A percentile compares a stretch with the other conserved stretches of the same genome.
phyloP scores from a whole-genome alignment of 805 yeast genomes.

The Cyberlindnera nakhonratchasimensis region DNA sequence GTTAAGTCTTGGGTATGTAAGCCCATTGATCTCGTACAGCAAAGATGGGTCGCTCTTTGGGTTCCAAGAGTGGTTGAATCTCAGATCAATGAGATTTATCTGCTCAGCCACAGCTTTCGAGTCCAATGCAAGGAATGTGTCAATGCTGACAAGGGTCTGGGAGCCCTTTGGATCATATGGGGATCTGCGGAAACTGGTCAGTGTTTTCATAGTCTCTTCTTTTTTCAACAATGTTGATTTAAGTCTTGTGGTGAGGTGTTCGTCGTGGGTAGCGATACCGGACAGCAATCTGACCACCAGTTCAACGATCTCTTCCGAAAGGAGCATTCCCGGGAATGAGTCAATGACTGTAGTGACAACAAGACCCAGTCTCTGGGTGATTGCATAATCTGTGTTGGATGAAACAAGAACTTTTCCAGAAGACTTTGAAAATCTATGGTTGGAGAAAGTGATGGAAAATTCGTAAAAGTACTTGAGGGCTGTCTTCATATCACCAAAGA shows the following conservation, averaged over 20 bases:
- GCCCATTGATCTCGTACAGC: constrained; percentile 44
- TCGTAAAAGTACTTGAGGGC: constrained; percentile 45
- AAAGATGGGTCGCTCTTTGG: constrained; percentile 77
- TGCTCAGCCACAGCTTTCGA: constrained; percentile 55
- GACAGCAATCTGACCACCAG: constrained; percentile 52
- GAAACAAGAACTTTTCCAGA: constrained; percentile 29
- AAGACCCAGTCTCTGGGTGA: constrained; percentile 49
- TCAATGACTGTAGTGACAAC: constrained; percentile 55
- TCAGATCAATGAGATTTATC: constrained; percentile 63
- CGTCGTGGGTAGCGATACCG: constrained; percentile 46
- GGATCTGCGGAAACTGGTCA: constrained; percentile 30
- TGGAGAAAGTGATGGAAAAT: constrained; percentile 28
- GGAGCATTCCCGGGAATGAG: constrained; percentile 63
- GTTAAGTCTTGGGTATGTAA: constrained; percentile 46
- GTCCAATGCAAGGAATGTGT: constrained; percentile 52
- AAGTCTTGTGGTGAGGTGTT: constrained; percentile 45
- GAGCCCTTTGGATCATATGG: constrained; percentile 25
- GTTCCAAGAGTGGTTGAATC: constrained; percentile 68
- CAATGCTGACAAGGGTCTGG: constrained; percentile 31
- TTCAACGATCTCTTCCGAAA: constrained; percentile 60
- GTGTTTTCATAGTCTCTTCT: constrained; percentile 42
- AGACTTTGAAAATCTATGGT: constrained; percentile 7
- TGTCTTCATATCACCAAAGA: constrained; percentile 45
- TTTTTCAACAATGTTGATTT: constrained; percentile 49
- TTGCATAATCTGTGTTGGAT: constrained; percentile 33